phyloP scores from a whole-genome alignment of 2,329 filamentous ascomycete species.

The Neofusicoccum ribis region DNA sequence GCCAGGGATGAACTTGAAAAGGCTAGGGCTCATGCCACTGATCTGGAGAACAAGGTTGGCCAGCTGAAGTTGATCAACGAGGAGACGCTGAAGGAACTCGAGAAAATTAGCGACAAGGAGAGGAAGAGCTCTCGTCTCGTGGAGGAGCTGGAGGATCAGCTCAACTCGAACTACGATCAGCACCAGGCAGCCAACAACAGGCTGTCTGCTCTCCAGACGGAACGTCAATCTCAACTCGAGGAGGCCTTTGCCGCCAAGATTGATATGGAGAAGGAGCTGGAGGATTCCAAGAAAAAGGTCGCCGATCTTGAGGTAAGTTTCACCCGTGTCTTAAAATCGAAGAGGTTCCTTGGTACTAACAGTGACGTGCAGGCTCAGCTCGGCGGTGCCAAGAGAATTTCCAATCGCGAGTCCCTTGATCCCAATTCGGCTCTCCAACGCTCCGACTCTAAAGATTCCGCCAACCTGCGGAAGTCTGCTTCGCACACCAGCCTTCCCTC shows the following conservation, averaged over 20 bases:
- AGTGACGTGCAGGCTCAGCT: constrained; percentile 56
- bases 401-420: constrained; percentile 46
- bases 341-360: constrained; percentile 29
- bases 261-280: constrained; percentile 61
- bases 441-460: constrained; percentile 35
- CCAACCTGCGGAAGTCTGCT: constrained; percentile 76
- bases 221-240: constrained; percentile 45
- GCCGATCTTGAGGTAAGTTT: constrained; percentile 71
- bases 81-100: constrained; percentile 58
- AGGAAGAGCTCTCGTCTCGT: constrained; percentile 90
- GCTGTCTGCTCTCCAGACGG: constrained; percentile 65
- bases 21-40: constrained; percentile 38
- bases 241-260: constrained; percentile 42
- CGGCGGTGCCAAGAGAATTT: constrained; percentile 55
- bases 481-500: constrained; percentile 85
- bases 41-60: constrained; percentile 45
- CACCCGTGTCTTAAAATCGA: not conserved
- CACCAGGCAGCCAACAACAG: constrained; percentile 83
- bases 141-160: constrained; percentile 94
- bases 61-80: constrained; percentile 53
- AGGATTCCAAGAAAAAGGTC: constrained; percentile 76
- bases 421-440: constrained; percentile 29
- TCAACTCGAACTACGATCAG: constrained; percentile 92
- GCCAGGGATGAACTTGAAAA: constrained; percentile 46
- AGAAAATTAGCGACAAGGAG: constrained; percentile 64